Percentiles rank a stretch among this genome's conserved stretches.
Conservation (phyloP, 305 asterid genomes). For the Solanum hybrid region DNA sequence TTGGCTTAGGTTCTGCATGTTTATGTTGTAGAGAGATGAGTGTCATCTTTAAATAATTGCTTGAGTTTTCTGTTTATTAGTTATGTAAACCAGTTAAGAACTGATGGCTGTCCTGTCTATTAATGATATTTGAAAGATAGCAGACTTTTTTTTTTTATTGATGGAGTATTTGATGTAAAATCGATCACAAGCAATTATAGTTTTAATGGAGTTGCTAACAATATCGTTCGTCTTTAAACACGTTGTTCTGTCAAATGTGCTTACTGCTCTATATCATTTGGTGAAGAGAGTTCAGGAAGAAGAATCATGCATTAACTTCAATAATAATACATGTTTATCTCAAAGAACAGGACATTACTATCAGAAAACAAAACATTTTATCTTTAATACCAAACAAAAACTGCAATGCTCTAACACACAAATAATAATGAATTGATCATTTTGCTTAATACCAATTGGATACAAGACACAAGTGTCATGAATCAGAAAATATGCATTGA, state of each 20-base stretch:
- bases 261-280: neutral
- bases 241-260: neutral
- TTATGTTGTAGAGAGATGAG: too few relatives aligned
- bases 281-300: neutral
- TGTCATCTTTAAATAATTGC: slow-evolving; percentile 31
- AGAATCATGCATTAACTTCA: neutral
- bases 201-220: neutral
- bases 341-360: neutral
- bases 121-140: too few relatives aligned
- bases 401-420: too few relatives aligned
- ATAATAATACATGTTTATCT: neutral
- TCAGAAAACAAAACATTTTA: neutral
- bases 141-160: neutral
- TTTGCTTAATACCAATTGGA: neutral
- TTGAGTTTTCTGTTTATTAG: neutral
- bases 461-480: neutral
- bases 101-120: too few relatives aligned
- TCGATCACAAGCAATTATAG: neutral
- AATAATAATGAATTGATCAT: neutral
- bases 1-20: too few relatives aligned
- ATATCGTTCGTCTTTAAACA: neutral
- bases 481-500: neutral
- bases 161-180: neutral
- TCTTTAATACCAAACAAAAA: neutral
- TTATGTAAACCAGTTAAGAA: neutral